Percentiles rank a stretch among this genome's conserved stretches.
Conservation (phyloP, 495 filamentous ascomycete genomes). For the Aspergillus coremiiformis region DNA sequence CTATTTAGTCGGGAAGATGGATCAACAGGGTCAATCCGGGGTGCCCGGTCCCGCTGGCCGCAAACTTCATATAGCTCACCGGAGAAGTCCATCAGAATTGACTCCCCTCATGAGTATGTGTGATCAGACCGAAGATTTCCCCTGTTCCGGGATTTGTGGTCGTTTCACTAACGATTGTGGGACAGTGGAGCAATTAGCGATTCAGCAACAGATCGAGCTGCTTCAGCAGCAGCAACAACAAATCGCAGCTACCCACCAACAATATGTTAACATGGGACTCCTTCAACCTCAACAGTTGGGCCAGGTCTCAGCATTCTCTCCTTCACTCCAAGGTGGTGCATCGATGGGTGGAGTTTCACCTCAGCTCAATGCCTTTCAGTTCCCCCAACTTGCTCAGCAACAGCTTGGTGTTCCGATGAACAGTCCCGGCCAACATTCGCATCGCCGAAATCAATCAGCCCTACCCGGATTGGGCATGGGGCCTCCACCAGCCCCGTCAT, state of each 20-base stretch:
- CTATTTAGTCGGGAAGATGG: conserved; percentile 51
- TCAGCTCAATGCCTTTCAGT: conserved; percentile 79
- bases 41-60: conserved; percentile 78
- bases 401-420: conserved; percentile 65
- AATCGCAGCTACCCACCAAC: conserved; percentile 89
- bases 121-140: conserved; percentile 17
- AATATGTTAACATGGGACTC: conserved; percentile 96
- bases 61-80: conserved; percentile 93
- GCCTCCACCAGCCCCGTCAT: conserved; percentile 87
- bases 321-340: conserved; percentile 53
- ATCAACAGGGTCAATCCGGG: conserved; percentile 71
- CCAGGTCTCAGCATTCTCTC: conserved; percentile 59
- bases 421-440: conserved; percentile 69
- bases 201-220: conserved; percentile 97
- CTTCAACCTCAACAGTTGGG: conserved; percentile 76
- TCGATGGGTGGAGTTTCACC: conserved; percentile 68
- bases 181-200: conserved; percentile 93
- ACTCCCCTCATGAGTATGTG: conserved; percentile 98
- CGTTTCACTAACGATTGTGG: conserved; percentile 6
- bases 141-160: not conserved
- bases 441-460: conserved; percentile 97
- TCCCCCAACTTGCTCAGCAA: conserved; percentile 76
- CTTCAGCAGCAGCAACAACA: conserved; percentile 98
- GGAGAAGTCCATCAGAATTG: conserved; percentile 93
- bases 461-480: conserved; percentile 91